A percentile compares a stretch with the other conserved stretches of the same genome.
These are phyloP conservation scores for Exophiala sp. DNA, from an alignment of 2,329 filamentous ascomycete genomes.

Conservation along the genomic window DNA sequence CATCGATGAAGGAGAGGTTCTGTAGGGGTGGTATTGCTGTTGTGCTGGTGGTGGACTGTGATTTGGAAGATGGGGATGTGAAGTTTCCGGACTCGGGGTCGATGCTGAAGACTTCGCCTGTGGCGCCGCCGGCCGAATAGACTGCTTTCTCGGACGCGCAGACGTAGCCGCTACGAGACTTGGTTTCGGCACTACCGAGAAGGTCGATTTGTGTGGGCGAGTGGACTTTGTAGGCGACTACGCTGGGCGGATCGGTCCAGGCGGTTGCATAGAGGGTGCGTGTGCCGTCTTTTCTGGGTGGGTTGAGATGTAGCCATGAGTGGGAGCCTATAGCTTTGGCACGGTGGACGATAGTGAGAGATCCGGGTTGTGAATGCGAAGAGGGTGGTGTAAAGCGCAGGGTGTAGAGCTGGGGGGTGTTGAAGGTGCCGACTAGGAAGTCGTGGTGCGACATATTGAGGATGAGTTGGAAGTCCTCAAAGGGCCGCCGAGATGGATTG, in stretches of 20 bases:
- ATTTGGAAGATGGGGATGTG: not conserved
- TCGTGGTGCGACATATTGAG: slow-evolving; percentile 16
- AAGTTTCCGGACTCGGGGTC: slow-evolving; percentile 23
- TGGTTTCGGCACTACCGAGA: slow-evolving; percentile 21
- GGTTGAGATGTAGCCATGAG: slow-evolving; percentile 28
- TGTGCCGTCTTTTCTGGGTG: slow-evolving; percentile 7
- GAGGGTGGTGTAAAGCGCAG: slow-evolving; percentile 25
- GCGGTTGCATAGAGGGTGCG: slow-evolving; percentile 28
- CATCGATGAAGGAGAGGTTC: slow-evolving; percentile 24
- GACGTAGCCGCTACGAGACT: slow-evolving; percentile 27
- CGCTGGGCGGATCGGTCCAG: slow-evolving; percentile 27
- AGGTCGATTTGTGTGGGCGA: slow-evolving; percentile 23
- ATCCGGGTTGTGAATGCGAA: slow-evolving; percentile 1
- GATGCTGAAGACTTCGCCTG: slow-evolving; percentile 28
- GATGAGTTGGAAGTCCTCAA: not conserved
- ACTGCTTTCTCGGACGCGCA: slow-evolving; percentile 21
- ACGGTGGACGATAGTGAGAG: slow-evolving; percentile 23
- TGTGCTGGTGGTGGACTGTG: not conserved
- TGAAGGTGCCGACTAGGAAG: slow-evolving; percentile 30
- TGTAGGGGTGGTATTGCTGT: slow-evolving; percentile 18
- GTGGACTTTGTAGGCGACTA: slow-evolving; percentile 27
- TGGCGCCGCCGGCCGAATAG: slow-evolving; percentile 28
- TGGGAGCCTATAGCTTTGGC: slow-evolving; percentile 27
- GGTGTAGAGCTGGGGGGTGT: slow-evolving; percentile 28
- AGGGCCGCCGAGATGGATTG: too few relatives aligned